Evolutionary conservation across 805 yeast species (phyloP), one percentile per base, ranked within the genome.

Genomic region (Sporopachydermia lactativora): DNA sequence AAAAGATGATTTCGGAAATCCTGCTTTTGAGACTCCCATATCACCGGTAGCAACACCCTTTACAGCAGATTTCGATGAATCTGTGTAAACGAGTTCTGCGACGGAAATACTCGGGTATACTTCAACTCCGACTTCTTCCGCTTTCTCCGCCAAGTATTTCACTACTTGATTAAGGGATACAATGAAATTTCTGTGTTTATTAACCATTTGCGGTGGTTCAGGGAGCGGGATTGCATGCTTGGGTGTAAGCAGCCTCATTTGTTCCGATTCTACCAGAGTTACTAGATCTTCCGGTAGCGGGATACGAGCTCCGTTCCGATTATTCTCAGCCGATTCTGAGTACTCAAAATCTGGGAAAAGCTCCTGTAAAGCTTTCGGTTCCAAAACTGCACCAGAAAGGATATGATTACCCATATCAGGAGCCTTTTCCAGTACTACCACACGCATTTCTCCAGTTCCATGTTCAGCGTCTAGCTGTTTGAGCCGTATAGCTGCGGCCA

Each of bases 41-140:
- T 92, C 98, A 50, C 81, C 81, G 2, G 98, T 92, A 4, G 96
- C 96, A 3, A 89, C 88, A 44, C 98, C 98, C 44, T 70, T 70
- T 17, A 92, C 81, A 4, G 71, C 69, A 11, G 62, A 62, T 4
- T 48, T 44, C 3, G 71, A 73, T 38, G 55, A 57, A 37, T 78
- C 73, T 6, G 64, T 58, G 55, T 73, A 85, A 1, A 88, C 60
- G 6, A 45, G 17, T 42, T 52, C 55, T 14, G 41, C 43, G 11
- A 88, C 96, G 0, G 96, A 66, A 39, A 94, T 83, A 3, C 89
- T 84, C 3, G 96, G 92, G 56, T 88, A 92, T 8, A 89, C 62
- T 57, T 92, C 98, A 19, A 92, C 96, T 4, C 96, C 98, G 15
- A 86, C 57, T 47, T 81, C 94, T 59, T 84, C 96, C 4, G 98